Evolutionary conservation across 305 asterid species (phyloP), one percentile per base, ranked within the genome.

Genomic region (Fraxinus xanthoxyloides): DNA sequence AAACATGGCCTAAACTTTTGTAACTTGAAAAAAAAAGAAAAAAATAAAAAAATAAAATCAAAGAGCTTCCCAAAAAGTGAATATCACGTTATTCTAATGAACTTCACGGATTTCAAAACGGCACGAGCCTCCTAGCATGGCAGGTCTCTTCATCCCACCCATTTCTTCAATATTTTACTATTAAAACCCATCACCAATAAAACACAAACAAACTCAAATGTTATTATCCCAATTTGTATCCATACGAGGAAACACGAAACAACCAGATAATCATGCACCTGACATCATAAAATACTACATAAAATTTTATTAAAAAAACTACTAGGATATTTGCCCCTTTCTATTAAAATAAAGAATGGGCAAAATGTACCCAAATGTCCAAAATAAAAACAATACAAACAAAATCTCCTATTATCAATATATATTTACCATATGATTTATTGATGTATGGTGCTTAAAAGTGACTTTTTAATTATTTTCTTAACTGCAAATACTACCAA

Each of bases 41-140:
- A 32, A 1, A 9, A 2, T 0, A 26, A 26, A 26, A 26, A 26
- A 26, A 26, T 26, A 26, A 43, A 43, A 0, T 24, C 73, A 1
- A 28, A 65, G 19, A 28, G 36, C 74, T 28, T 72, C 19, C 69
- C 32, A 63, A 77, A 72, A 59, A 56, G 80, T 74, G 79, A 67
- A 85, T 59, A 85, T 86, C 87, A 87, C 88, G 85, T 79, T 80
- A 63, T 80, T 83, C 36, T 21, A 79, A 77, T 82, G 87, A 74
- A 38, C 61, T 70, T 77, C 91, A 83, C 90, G 79, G 80, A 43
- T 72, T 51, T 73, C 89, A 73, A 89, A 88, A 84, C 35, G 32
- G 88, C 90, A 87, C 89, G 88, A 83, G 85, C 26, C 79, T 63
- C 15, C 72, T 24, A 17, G 34, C 23, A 75, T 13, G 59, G 7